Percentiles rank a stretch among this genome's conserved stretches.
Evolutionary conservation across 306 rosid species (phyloP).

Genomic region (Erythrophleum fordii): DNA sequence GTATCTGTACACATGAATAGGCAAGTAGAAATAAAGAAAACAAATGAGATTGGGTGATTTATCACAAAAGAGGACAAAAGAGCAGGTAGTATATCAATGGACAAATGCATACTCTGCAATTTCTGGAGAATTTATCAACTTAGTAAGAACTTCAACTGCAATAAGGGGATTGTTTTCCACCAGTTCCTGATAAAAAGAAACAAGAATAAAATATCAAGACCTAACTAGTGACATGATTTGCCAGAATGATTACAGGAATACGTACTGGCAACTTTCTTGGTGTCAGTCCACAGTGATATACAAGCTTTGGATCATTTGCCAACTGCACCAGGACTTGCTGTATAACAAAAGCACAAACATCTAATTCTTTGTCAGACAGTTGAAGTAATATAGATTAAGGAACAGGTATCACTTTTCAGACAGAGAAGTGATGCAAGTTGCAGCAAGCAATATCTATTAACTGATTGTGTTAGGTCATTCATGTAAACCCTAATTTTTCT

Average conservation of each 20-base stretch:
- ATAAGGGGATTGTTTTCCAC: slow-evolving; percentile 95
- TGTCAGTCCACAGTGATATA: slow-evolving; percentile 94
- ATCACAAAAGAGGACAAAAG: slow-evolving; percentile 27
- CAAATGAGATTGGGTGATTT: slow-evolving; percentile 33
- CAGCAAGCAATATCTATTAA: slow-evolving; percentile 15
- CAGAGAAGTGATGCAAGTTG: slow-evolving; percentile 25
- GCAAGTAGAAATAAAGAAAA: slow-evolving; percentile 49
- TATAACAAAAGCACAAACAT: slow-evolving; percentile 44
- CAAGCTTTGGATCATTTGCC: slow-evolving; percentile 85
- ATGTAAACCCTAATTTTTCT: not conserved
- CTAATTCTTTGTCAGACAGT: slow-evolving; percentile 38
- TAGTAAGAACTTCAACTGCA: slow-evolving; percentile 94
- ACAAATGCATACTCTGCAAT: slow-evolving; percentile 72
- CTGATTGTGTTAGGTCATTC: not conserved
- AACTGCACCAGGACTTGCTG: slow-evolving; percentile 90
- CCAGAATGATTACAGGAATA: slow-evolving; percentile 34
- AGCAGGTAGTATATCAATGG: slow-evolving; percentile 23
- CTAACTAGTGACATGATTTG: slow-evolving; percentile 24
- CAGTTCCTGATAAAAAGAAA: slow-evolving; percentile 71
- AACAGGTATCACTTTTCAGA: slow-evolving; percentile 26
- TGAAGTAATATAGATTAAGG: slow-evolving; percentile 33
- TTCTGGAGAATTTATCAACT: slow-evolving; percentile 89
- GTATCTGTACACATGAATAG: slow-evolving; percentile 69
- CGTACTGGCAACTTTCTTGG: slow-evolving; percentile 94
- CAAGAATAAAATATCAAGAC: slow-evolving; percentile 26